Percentiles rank a stretch among this genome's conserved stretches.
phyloP scores from a whole-genome alignment of 108 stramenopile genomes.

The Nitzschia palea region DNA sequence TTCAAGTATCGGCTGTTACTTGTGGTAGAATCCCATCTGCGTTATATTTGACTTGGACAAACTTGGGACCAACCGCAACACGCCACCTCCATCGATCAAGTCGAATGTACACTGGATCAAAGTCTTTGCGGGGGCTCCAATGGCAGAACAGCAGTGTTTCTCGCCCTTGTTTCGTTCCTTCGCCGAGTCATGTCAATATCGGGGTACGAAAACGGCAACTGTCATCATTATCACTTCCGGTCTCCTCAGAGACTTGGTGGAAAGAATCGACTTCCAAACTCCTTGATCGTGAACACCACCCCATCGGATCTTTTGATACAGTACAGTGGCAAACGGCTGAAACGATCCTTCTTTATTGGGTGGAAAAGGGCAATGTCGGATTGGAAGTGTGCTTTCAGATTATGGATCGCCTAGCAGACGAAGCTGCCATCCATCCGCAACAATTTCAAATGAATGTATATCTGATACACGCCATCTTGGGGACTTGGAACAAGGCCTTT shows the following conservation, averaged over 20 bases:
- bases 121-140: no score
- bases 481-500: constrained; percentile 15
- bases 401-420: constrained; percentile 26
- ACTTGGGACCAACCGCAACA: no score
- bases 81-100: no score
- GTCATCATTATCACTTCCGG: background rate
- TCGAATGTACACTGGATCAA: no score
- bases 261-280: constrained; percentile 15
- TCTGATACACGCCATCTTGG: constrained; percentile 24
- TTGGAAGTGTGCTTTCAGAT: constrained; percentile 11
- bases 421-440: background rate
- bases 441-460: constrained; percentile 16
- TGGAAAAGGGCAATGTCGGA: background rate
- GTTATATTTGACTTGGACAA: no score
- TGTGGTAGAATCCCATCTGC: no score
- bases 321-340: constrained; percentile 30
- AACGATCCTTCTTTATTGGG: constrained; percentile 26
- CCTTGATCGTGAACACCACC: background rate
- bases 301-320: constrained; percentile 17
- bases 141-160: no score
- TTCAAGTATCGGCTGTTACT: no score
- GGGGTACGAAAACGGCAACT: no score
- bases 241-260: constrained; percentile 6
- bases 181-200: no score
- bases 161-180: no score